phyloP scores from a whole-genome alignment of 192 early-diverging fungal species.

The Jimgerdemannia flammicorona region DNA sequence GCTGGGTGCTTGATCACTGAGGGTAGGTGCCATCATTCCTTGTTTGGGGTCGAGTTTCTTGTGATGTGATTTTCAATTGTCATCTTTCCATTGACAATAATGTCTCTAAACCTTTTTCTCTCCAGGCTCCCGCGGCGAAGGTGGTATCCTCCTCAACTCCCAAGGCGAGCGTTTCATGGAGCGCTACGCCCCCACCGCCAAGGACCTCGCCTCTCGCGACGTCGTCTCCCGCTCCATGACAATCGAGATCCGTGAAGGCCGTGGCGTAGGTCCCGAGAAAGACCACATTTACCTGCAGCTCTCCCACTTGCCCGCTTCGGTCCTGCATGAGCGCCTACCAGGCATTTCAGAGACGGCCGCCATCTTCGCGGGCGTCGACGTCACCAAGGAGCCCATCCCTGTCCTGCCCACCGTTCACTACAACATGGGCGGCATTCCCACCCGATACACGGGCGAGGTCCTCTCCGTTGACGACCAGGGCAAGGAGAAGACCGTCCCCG shows the following conservation, averaged over 20 bases:
- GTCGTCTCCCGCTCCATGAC: conserved; percentile 99
- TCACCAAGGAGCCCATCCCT: conserved; percentile 99
- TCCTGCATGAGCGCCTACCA: conserved; percentile 89
- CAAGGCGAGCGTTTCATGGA: conserved; percentile 99
- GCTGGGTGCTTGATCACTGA: conserved; percentile 98
- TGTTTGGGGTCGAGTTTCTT: background rate
- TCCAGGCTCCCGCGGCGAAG: conserved; percentile 83
- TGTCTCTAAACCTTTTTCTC: background rate
- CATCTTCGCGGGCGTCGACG: conserved; percentile 98
- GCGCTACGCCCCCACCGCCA: conserved; percentile 97
- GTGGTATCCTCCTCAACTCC: conserved; percentile 94
- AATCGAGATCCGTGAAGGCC: conserved; percentile 95
- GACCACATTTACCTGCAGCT: conserved; percentile 98
- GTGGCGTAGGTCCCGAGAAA: conserved; percentile 93
- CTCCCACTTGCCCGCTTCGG: conserved; percentile 88
- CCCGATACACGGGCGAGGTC: conserved; percentile 95
- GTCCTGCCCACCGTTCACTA: conserved; percentile 99
- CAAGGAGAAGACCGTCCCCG: conserved; percentile 89
- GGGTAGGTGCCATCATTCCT: conserved; percentile 34
- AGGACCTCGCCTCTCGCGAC: conserved; percentile 97
- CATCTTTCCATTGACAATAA: background rate
- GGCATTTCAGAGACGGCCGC: conserved; percentile 99
- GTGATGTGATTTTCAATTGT: too few species aligned
- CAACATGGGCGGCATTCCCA: conserved; percentile 99
- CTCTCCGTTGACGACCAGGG: conserved; percentile 77